Base-by-base conservation (phyloP, 2,329 filamentous ascomycete genomes). In the Apiospora kogelbergensis region DNA sequence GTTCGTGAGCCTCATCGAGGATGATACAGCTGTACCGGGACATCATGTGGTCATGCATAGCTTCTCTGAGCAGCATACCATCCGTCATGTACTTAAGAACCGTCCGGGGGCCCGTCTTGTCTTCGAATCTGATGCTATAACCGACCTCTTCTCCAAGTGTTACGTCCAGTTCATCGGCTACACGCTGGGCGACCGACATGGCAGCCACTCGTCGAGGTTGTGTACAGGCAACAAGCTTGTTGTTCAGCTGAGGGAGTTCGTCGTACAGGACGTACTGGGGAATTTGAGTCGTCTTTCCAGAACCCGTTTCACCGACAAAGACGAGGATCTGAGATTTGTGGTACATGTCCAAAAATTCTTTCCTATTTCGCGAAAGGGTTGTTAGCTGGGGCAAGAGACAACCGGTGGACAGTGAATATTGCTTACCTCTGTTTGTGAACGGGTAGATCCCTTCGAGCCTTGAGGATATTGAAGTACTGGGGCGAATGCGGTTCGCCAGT, bases 81-180 rank as follows among this genome's bases (percentile, higher is more conserved):
- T 99, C 96, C 60, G 97, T 99, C 96, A 99, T 99, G 85, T 99
- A 99, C 85, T 99, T 99, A 79, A 99, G 89, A 71, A 97, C 89
- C 1, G 96, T 99, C 81, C 93, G 94, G 69, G 90, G 89, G 66
- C 92, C 89, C 0, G 96, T 98, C 84, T 90, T 93, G 80, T 99
- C 96, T 82, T 99, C 97, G 81, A 99, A 99, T 85, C 96, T 94
- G 80, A 99, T 98, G 80, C 93, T 98, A 84, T 98, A 99, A 81
- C 96, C 96, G 68, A 99, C 95, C 82, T 98, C 95, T 74, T 98
- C 90, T 70, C 96, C 96, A 33, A 99, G 87, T 70, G 88, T 90
- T 73, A 98, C 95, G 78, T 98, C 96, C 87, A 99, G 92, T 83
- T 99, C 96, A 78, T 97, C 90, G 37, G 97, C 94, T 41, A 99